Evolutionary conservation across 257 asterid species (phyloP).

Genomic region (Scutellaria galericulata): DNA sequence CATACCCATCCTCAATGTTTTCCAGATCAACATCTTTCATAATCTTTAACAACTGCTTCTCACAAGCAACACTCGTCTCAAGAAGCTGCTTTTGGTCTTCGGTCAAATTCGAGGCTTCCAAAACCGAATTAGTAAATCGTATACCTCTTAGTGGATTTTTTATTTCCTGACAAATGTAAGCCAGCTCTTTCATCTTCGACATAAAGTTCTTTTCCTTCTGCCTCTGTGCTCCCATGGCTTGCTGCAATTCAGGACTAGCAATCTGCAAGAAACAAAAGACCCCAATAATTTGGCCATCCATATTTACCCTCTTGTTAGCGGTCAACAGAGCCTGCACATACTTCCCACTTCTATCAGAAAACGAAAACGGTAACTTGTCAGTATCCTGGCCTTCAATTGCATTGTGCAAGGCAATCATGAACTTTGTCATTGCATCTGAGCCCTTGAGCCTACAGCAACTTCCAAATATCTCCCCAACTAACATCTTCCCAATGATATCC

Average conservation of each 20-base stretch:
- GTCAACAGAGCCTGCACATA: conserved; percentile 69
- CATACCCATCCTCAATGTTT: conserved; percentile 80
- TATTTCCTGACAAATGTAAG: conserved; percentile 43
- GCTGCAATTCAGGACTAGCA: conserved; percentile 71
- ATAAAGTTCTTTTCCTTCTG: conserved; percentile 55
- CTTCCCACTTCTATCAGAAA: conserved; percentile 66
- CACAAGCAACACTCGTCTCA: conserved; percentile 83
- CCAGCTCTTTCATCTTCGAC: conserved; percentile 69
- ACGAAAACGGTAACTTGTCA: conserved; percentile 71
- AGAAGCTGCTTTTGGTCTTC: conserved; percentile 81
- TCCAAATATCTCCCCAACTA: conserved; percentile 86
- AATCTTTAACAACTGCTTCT: conserved; percentile 76
- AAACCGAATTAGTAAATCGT: conserved; percentile 67
- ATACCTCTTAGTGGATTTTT: conserved; percentile 66
- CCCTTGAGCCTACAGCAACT: conserved; percentile 74
- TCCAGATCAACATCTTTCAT: conserved; percentile 69
- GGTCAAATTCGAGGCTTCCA: conserved; percentile 63
- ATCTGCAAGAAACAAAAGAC: conserved; percentile 83
- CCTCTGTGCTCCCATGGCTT: conserved; percentile 58
- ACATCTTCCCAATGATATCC: conserved; percentile 68
- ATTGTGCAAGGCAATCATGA: conserved; percentile 77
- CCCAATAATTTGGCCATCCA: conserved; percentile 68
- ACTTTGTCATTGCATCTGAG: conserved; percentile 68
- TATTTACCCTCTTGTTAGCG: conserved; percentile 69
- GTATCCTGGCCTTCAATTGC: conserved; percentile 82